Conservation (phyloP, 345 rosid species). For the Nephelium lappaceum region DNA sequence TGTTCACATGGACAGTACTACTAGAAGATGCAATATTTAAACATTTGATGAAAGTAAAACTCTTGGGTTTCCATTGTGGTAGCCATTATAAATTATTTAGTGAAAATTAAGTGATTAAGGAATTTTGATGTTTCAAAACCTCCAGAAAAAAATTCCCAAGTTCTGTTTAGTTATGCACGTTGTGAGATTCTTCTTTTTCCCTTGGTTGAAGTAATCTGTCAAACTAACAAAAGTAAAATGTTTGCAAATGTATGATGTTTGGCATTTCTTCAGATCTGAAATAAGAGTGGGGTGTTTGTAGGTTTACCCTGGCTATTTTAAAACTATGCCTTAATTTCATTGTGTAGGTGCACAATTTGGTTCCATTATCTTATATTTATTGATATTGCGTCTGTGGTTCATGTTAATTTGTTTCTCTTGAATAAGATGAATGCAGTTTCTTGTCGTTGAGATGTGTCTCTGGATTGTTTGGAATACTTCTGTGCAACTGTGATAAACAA, state of each 20-base stretch:
- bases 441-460: not conserved
- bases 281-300: not conserved
- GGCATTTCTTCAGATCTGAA: not conserved
- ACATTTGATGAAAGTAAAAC: not conserved
- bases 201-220: not conserved
- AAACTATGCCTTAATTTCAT: not conserved
- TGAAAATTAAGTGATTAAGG: no score
- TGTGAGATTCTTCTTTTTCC: no score
- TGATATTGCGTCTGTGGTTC: not conserved
- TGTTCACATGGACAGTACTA: not conserved
- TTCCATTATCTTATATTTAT: not conserved
- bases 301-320: not conserved
- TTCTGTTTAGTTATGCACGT: no score
- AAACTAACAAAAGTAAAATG: not conserved
- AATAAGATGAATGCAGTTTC: not conserved
- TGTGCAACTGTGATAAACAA: not conserved
- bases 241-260: not conserved
- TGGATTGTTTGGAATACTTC: not conserved
- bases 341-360: not conserved
- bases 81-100: not conserved
- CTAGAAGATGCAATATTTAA: not conserved
- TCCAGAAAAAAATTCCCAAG: no score
- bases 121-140: no score
- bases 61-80: not conserved
- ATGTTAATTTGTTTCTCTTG: not conserved